Conservation (phyloP, 2,329 filamentous ascomycete species). For the Aspergillus brunneoviolaceus region DNA sequence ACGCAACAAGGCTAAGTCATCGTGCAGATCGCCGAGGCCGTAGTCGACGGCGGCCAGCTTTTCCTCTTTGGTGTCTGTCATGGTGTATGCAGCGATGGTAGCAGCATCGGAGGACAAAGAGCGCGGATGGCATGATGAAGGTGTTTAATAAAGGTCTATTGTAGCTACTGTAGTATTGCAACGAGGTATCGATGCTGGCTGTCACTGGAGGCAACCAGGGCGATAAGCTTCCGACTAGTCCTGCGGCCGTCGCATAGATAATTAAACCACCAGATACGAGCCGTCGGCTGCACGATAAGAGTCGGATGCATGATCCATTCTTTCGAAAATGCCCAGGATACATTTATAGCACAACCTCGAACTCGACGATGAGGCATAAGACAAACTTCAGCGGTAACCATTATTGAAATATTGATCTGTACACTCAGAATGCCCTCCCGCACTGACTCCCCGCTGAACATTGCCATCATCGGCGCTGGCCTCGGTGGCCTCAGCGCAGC, state of each 20-base stretch:
- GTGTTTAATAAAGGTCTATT: too few relatives aligned
- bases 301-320: neutral
- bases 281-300: slow-evolving; percentile 6
- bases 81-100: neutral
- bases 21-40: slow-evolving; percentile 34
- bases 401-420: neutral
- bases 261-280: slow-evolving; percentile 14
- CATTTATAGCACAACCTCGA: neutral
- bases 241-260: slow-evolving; percentile 26
- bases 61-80: slow-evolving; percentile 1
- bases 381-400: too few relatives aligned
- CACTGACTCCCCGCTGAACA: slow-evolving; percentile 23
- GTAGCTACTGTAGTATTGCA: neutral
- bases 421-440: slow-evolving; percentile 20
- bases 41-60: slow-evolving; percentile 17
- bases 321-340: neutral
- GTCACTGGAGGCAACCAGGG: neutral
- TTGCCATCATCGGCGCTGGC: slow-evolving; percentile 29
- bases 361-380: too few relatives aligned
- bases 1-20: slow-evolving; percentile 49
- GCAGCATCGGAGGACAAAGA: too few relatives aligned
- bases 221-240: neutral
- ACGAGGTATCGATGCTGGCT: slow-evolving; percentile 2
- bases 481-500: slow-evolving; percentile 24
- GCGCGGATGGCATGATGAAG: too few relatives aligned